phyloP scores from a whole-genome alignment of 768 basidiomycete species.

The Mycena alexandri region DNA sequence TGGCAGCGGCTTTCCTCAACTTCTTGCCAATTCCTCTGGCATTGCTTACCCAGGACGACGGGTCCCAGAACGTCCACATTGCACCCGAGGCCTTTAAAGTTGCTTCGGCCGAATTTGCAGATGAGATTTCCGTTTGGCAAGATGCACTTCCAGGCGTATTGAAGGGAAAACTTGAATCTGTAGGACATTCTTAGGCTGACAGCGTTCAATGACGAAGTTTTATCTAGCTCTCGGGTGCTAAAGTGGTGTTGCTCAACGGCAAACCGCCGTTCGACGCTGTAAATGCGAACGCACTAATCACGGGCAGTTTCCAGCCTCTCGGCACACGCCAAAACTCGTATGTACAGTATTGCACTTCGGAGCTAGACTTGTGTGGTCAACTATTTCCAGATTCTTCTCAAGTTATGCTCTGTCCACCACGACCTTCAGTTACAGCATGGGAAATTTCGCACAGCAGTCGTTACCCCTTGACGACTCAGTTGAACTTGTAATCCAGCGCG shows the following conservation, averaged over 20 bases:
- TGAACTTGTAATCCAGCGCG: conserved; percentile 59
- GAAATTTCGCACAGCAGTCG: conserved; percentile 68
- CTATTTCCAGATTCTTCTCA: conserved; percentile 56
- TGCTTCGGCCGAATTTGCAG: conserved; percentile 62
- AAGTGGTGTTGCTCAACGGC: conserved; percentile 66
- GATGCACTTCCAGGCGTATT: conserved; percentile 59
- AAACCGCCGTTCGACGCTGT: conserved; percentile 63
- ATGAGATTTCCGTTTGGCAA: conserved; percentile 68
- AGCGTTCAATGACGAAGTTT: conserved; percentile 2
- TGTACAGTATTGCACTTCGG: conserved; percentile 26
- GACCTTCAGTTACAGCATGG: conserved; percentile 61
- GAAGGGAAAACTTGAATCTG: conserved; percentile 61
- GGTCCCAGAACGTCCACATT: conserved; percentile 63
- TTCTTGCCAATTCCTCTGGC: conserved; percentile 66
- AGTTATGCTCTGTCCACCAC: conserved; percentile 54
- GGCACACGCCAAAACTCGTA: conserved; percentile 64
- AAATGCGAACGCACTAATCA: conserved; percentile 62
- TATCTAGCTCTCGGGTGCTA: conserved; percentile 60
- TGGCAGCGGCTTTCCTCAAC: conserved; percentile 53
- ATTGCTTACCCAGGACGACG: conserved; percentile 58
- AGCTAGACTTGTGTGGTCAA: no score
- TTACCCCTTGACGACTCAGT: conserved; percentile 67
- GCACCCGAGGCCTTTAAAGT: conserved; percentile 67
- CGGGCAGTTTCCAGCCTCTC: conserved; percentile 66
- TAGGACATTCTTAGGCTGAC: conserved; percentile 32